These are phyloP conservation scores for Pichia sp. DNA, from an alignment of 1,139 yeast species.

Conservation along the genomic window DNA sequence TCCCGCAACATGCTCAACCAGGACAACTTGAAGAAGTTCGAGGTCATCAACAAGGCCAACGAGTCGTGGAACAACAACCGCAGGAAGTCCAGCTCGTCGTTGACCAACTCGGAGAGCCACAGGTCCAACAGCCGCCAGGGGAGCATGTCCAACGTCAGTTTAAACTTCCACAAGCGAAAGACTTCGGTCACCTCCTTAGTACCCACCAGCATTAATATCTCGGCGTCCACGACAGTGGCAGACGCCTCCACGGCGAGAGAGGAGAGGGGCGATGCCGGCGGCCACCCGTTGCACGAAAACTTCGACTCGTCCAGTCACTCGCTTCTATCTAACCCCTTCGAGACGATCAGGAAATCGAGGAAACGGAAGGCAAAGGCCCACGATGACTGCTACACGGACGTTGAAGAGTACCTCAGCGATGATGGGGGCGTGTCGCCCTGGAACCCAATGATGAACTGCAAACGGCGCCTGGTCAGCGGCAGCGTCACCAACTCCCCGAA, in stretches of 20 bases:
- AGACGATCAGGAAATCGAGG: constrained; percentile 4
- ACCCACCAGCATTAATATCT: constrained; percentile 9
- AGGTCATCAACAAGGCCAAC: constrained; percentile 32
- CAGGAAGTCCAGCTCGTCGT: constrained; percentile 17
- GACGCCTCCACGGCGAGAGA: too few relatives aligned
- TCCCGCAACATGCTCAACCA: constrained; percentile 17
- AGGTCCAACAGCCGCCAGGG: constrained; percentile 12
- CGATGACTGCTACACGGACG: constrained; percentile 14
- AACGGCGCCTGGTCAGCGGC: constrained; percentile 25
- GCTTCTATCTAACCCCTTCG: constrained; percentile 4
- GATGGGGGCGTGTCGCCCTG: constrained; percentile 10
- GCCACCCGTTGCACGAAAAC: neutral
- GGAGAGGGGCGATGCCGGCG: neutral
- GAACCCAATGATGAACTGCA: constrained; percentile 15
- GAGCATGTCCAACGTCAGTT: constrained; percentile 8
- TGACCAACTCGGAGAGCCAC: constrained; percentile 14
- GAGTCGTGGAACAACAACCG: constrained; percentile 32
- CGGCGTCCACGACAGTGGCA: neutral
- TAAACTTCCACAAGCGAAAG: neutral
- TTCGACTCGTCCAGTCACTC: neutral
- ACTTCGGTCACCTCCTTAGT: constrained; percentile 6
- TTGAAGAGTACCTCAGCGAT: constrained; percentile 17
- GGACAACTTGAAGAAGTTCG: constrained; percentile 30
- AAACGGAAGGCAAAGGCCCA: constrained; percentile 13
- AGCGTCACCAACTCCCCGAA: constrained; percentile 18